A percentile compares a stretch with the other conserved stretches of the same genome.
Conservation (phyloP, 148 eudicot genomes). For the Dianthus caryophyllus region DNA sequence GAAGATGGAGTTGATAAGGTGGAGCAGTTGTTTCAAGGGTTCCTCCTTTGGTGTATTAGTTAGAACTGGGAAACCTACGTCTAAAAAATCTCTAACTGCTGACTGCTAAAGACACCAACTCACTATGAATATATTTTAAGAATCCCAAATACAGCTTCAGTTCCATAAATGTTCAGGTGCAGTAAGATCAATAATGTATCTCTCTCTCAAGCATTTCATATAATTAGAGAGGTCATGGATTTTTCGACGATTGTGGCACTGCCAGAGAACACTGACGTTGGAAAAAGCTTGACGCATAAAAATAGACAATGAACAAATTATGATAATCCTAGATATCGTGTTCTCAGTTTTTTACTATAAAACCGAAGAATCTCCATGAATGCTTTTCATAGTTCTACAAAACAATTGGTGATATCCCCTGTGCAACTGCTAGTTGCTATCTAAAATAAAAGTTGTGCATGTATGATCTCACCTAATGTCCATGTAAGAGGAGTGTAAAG, state of each 20-base stretch:
- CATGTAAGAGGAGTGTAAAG: too few species aligned
- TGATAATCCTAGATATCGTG: neutral
- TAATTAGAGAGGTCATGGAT: neutral
- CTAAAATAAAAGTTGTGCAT: neutral
- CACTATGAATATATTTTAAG: neutral
- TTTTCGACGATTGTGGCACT: neutral
- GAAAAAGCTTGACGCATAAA: neutral
- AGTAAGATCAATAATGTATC: neutral
- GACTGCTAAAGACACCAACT: constrained; percentile 20
- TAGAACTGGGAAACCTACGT: constrained; percentile 33
- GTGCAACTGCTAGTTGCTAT: neutral
- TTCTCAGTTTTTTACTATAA: neutral
- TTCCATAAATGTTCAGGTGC: neutral
- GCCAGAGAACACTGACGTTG: neutral
- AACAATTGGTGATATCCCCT: neutral
- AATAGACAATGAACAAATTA: neutral
- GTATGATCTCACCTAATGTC: neutral
- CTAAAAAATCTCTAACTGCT: constrained; percentile 9
- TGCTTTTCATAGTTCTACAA: neutral
- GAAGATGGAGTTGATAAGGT: constrained; percentile 49
- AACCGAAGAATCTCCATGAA: neutral
- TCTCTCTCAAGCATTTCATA: neutral
- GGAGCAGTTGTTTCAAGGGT: constrained; percentile 39
- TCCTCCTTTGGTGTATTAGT: constrained; percentile 42
- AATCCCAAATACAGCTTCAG: too few species aligned